A percentile compares a stretch with the other conserved stretches of the same genome.
Evolutionary conservation across 2,329 filamentous ascomycete species (phyloP).

Genomic region (Diplodia intermedia): DNA sequence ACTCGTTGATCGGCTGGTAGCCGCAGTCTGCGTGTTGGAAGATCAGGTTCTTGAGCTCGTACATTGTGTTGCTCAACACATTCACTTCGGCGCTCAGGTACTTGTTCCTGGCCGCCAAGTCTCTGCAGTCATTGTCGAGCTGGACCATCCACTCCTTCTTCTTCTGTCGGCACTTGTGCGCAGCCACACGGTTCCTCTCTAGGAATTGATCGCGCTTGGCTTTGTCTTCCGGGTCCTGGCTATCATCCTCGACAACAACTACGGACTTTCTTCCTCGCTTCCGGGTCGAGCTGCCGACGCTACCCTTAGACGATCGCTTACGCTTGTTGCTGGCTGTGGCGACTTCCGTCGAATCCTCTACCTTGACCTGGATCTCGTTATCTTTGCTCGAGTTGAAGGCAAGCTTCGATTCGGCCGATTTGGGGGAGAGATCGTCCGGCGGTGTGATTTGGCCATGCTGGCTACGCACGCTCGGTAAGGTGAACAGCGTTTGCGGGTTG

Average conservation of each 20-base stretch:
- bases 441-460: constrained; percentile 47
- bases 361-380: not conserved
- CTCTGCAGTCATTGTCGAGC: constrained; percentile 56
- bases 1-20: constrained; percentile 36
- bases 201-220: constrained; percentile 47
- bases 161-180: constrained; percentile 76
- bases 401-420: not conserved
- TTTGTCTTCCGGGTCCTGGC: constrained; percentile 14
- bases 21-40: constrained; percentile 46
- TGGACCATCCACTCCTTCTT: constrained; percentile 64
- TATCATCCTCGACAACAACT: not conserved
- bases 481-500: not conserved
- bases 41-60: constrained; percentile 31
- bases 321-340: constrained; percentile 14
- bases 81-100: constrained; percentile 44
- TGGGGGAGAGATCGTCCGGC: constrained; percentile 45
- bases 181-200: constrained; percentile 74
- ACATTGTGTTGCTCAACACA: constrained; percentile 14
- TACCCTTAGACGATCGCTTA: constrained; percentile 4
- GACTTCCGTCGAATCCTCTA: not conserved
- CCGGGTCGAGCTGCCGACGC: not conserved
- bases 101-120: constrained; percentile 47
- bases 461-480: not conserved
- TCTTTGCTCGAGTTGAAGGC: not conserved
- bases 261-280: constrained; percentile 22